Conservation (phyloP, 805 yeast genomes). For the Kuraishia cidri region DNA sequence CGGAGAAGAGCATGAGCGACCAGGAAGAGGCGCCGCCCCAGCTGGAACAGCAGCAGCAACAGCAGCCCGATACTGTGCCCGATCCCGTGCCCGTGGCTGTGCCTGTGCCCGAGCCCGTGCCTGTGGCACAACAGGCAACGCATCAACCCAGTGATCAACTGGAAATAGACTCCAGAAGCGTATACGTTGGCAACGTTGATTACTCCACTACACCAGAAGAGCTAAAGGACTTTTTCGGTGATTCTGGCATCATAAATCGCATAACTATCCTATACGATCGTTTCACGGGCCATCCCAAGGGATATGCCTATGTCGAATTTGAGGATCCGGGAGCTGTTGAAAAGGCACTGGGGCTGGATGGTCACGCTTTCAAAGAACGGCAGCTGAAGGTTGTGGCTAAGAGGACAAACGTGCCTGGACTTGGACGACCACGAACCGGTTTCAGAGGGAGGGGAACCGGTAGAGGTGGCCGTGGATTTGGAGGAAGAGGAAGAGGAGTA, state of each 20-base stretch:
- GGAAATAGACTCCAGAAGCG: slow-evolving; percentile 68
- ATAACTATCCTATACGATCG: slow-evolving; percentile 70
- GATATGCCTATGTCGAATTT: slow-evolving; percentile 81
- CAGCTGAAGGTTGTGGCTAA: slow-evolving; percentile 62
- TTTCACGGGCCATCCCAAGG: slow-evolving; percentile 72
- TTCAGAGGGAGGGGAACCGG: not conserved
- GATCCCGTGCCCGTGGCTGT: too few relatives aligned
- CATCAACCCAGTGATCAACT: slow-evolving; percentile 21
- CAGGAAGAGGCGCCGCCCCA: too few relatives aligned
- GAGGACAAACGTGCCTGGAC: slow-evolving; percentile 64
- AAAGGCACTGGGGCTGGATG: slow-evolving; percentile 58
- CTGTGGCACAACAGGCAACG: too few relatives aligned
- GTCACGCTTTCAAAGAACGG: slow-evolving; percentile 56
- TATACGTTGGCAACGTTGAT: slow-evolving; percentile 82
- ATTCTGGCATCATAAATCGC: slow-evolving; percentile 67
- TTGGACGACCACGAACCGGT: slow-evolving; percentile 5
- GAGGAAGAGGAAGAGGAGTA: not conserved
- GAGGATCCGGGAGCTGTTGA: slow-evolving; percentile 52
- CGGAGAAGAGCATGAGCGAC: too few relatives aligned
- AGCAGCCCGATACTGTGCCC: too few relatives aligned
- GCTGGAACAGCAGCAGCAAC: too few relatives aligned
- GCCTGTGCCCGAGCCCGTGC: too few relatives aligned
- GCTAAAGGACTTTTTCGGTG: slow-evolving; percentile 60
- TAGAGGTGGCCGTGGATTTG: not conserved
- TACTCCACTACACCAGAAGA: slow-evolving; percentile 70